Evolutionary conservation across 2,329 filamentous ascomycete species (phyloP), one percentile per base, ranked within the genome.

Genomic region (Fusarium ramigenum): DNA sequence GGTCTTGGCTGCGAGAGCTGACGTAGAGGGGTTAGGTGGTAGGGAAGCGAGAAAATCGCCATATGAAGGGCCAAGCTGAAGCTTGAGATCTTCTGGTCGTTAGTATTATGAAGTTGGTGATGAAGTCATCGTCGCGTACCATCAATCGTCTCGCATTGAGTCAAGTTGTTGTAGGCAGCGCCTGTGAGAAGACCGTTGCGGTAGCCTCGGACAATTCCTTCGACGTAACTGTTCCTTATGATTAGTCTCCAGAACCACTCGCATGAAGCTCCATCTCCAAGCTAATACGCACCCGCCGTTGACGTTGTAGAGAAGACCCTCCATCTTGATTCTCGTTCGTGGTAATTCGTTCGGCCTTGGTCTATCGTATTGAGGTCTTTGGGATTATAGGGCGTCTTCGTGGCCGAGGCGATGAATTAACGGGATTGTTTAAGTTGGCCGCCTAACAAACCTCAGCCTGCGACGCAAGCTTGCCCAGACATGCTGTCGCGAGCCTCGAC

Each of bases 141-240:
- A 85, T 98, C 96, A 79, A 98, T 96, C 56, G 91, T 97, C 86
- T 98, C 96, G 90, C 96, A 98, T 89, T 98, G 96, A 72, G 93
- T 97, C 84, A 98, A 85, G 87, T 98, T 99, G 86, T 89, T 92
- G 86, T 99, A 99, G 86, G 96, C 97, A 82, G 94, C 88, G 83
- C 92, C 86, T 63, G 93, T 98, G 81, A 99, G 90, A 73, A 99
- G 92, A 80, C 92, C 90, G 85, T 98, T 99, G 81, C 96, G 93
- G 85, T 98, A 99, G 74, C 96, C 96, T 79, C 96, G 93, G 79
- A 98, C 94, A 82, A 99, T 95, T 83, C 96, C 96, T 85, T 99
- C 96, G 82, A 98, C 91, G 85, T 97, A 98, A 85, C 95, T 97
- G 79, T 69, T 73, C 58, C 39, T 40, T 58, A 47, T 54, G 43